A percentile compares a stretch with the other conserved stretches of the same genome.
Evolutionary conservation across 805 yeast genomes (phyloP).

Genomic region (Schizosaccharomyces lindneri): DNA sequence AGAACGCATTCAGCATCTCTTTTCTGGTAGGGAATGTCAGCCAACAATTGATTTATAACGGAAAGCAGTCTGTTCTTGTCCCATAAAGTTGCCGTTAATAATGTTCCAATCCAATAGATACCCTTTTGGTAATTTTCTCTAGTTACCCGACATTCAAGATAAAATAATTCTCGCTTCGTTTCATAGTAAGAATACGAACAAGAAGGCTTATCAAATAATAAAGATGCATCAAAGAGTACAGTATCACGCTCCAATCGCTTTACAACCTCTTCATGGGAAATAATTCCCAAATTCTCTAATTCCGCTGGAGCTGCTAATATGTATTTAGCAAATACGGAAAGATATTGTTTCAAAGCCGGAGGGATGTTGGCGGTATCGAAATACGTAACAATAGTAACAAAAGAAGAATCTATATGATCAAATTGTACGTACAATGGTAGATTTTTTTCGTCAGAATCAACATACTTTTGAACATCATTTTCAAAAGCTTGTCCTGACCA

Average conservation of each 20-base stretch:
- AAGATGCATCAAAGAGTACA: conserved; percentile 25
- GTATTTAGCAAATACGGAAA: conserved; percentile 36
- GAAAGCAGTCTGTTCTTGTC: conserved; percentile 41
- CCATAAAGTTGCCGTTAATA: conserved; percentile 40
- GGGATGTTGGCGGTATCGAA: conserved; percentile 32
- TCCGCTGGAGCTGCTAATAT: conserved; percentile 50
- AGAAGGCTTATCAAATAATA: conserved; percentile 24
- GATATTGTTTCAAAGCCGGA: conserved; percentile 31
- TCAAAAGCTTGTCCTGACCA: conserved; percentile 13
- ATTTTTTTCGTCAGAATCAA: conserved; percentile 11
- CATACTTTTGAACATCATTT: conserved; percentile 8
- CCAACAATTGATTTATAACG: conserved; percentile 12
- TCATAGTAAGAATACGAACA: not conserved
- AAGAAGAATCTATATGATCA: conserved; percentile 59
- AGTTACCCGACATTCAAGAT: conserved; percentile 36
- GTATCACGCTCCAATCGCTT: conserved; percentile 49
- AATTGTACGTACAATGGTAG: conserved; percentile 51
- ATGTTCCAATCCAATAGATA: conserved; percentile 49
- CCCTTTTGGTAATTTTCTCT: conserved; percentile 38
- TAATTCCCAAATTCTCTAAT: conserved; percentile 30
- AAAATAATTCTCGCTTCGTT: conserved; percentile 40
- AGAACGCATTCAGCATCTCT: conserved; percentile 42
- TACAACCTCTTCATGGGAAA: conserved; percentile 57
- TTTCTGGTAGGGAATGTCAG: conserved; percentile 35
- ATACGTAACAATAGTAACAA: conserved; percentile 40